Evolutionary conservation across 2,329 filamentous ascomycete species (phyloP), one percentile per base, ranked within the genome.

Genomic region (Sphaerulina populicola): DNA sequence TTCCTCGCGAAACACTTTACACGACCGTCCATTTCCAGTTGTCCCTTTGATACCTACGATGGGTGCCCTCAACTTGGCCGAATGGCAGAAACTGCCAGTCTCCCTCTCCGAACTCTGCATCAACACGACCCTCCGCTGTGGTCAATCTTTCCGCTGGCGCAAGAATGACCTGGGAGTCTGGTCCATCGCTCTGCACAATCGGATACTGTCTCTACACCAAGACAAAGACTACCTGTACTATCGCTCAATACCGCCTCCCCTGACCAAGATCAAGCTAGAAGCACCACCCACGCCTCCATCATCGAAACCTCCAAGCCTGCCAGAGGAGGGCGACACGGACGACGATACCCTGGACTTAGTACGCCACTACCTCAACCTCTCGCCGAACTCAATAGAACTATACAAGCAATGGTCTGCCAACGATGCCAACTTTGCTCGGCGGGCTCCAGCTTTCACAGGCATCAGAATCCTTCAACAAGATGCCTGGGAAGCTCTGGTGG

Each of bases 381-480:
- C 77, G 11, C 77, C 88, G n/a, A 82, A 94, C 58, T 76, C 96
- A 4, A 76, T 78, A 11, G 69, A 77, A 0, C 74, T 97, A 11
- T 98, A 98, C 66, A 74, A 83, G 21, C 80, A 94, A 69, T 98
- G 94, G 94, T 90, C 90, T 1, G 72, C 76, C 0, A 79, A 83
- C 3, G 93, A 98, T 65, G 70, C 83, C 23, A 96, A 97, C 68
- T 98, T 98, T 71, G 85, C 83, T 62, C 85, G 83, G 64, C 88
- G 87, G 60, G 91, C 93, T 0, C 84, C 86, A 0, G 82, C 84
- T 50, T 98, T 98, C 67, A 84, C 85, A 0, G 93, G 94, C 10
- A 86, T 98, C 50, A 83, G 93, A 18, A 96, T 98, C 58, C 73
- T 98, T 40, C 87, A 85, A 62, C 93, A 98, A 71, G 90, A 96